A percentile compares a stretch with the other conserved stretches of the same genome.
Evolutionary conservation across 192 early-diverging fungal genomes (phyloP).

Genomic region (Backusella luteola): DNA sequence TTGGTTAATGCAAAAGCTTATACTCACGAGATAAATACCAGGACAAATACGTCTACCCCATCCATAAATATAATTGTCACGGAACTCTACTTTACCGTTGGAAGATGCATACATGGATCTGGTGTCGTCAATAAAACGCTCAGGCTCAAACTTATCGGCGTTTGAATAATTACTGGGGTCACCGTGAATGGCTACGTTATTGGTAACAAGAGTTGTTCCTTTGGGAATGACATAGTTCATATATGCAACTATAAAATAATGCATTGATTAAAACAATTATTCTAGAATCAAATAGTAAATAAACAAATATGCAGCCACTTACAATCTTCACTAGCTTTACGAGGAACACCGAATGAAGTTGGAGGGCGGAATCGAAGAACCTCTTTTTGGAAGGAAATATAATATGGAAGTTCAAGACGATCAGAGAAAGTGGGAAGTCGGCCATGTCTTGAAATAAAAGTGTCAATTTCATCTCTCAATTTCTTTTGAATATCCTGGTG

Average conservation of each 20-base stretch:
- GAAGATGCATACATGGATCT: background rate
- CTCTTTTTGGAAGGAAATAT: slow-evolving; percentile 11
- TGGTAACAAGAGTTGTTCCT: background rate
- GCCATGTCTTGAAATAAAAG: background rate
- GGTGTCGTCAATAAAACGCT: slow-evolving; percentile 1
- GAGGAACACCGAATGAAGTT: slow-evolving; percentile 11
- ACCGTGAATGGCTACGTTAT: background rate
- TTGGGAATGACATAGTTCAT: slow-evolving; percentile 4
- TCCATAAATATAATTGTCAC: background rate
- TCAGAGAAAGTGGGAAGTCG: background rate
- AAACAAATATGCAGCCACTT: background rate
- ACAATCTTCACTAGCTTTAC: slow-evolving; percentile 15
- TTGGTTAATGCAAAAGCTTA: background rate
- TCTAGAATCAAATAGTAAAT: background rate
- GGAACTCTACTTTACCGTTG: background rate
- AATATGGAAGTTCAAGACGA: slow-evolving; percentile 12
- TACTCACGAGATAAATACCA: slow-evolving; percentile 1
- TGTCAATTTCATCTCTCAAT: slow-evolving; percentile 14
- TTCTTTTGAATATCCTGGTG: slow-evolving; percentile 23
- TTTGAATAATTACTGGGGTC: background rate
- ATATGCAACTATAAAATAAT: slow-evolving; percentile 2
- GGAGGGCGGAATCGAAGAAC: slow-evolving; percentile 13
- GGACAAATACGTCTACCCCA: slow-evolving; percentile 16
- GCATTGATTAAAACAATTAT: background rate
- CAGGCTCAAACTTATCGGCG: background rate